Evolutionary conservation across 257 asterid genomes (phyloP), one percentile per base, ranked within the genome.

Genomic region (Coffea canephora): DNA sequence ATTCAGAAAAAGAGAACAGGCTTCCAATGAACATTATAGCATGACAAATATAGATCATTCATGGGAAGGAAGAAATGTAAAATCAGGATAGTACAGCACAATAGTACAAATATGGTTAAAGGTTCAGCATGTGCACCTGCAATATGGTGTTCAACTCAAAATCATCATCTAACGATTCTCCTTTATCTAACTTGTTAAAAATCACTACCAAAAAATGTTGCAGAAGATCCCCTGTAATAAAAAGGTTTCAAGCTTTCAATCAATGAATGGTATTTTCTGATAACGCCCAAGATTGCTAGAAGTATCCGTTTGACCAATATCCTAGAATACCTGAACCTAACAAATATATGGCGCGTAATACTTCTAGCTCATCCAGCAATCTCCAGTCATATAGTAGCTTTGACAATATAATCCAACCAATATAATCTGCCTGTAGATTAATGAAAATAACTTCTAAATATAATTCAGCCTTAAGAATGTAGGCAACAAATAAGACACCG

Each of bases 311-410:
- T 69, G 78, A 71, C 54, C 61, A 78, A 81, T 77, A 27, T 43
- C 45, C 68, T 77, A 48, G 74, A 69, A 74, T 86, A 93, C 99
- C 99, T 86, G 99, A 94, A 80, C 99, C 99, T 85, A 96, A 86
- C 88, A 96, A 91, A 87, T 94, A 96, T 82, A 96, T 91, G 80
- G 91, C 98, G 77, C 99, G 97, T 85, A 96, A 83, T 70, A 96
- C 88, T 52, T 90, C 95, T 88, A 96, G 82, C 91, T 96, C 99
- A 82, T 92, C 97, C 76, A 96, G 84, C 85, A 96, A 90, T 80
- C 94, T 86, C 99, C 99, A 96, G 31, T 94, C 99, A 79, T 84
- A 61, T 25, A 94, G 89, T 81, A 96, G 88, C 76, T 93, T 94
- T 59, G 97, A 89, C 91, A 93, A 75, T 89, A 96, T 91, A 79